These are phyloP conservation scores for Aureobasidium sp. DNA, from an alignment of 2,329 filamentous ascomycete species.

Conservation along the genomic window DNA sequence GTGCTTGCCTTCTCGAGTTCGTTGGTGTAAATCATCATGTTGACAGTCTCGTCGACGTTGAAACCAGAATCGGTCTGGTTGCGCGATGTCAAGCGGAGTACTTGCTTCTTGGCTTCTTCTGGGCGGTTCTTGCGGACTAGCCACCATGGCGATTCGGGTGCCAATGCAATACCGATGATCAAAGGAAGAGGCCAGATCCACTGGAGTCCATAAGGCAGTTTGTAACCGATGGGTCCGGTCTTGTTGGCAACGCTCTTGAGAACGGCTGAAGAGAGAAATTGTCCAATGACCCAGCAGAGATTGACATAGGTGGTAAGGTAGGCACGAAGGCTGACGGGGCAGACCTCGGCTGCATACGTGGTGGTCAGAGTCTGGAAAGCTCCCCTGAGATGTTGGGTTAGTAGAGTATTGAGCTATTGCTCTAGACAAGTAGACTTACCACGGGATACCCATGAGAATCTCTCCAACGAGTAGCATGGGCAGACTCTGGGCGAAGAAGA, in stretches of 20 bases:
- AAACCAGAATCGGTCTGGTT: slow-evolving; percentile 16
- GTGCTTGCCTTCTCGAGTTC: slow-evolving; percentile 27
- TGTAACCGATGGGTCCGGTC: slow-evolving; percentile 25
- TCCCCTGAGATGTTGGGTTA: slow-evolving; percentile 16
- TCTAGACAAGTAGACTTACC: not conserved
- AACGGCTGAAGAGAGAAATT: slow-evolving; percentile 43
- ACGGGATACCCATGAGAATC: slow-evolving; percentile 17
- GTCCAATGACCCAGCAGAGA: slow-evolving; percentile 55
- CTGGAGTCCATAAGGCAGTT: slow-evolving; percentile 36
- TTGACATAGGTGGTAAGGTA: slow-evolving; percentile 56
- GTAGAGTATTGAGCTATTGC: not conserved
- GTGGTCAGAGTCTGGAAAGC: slow-evolving; percentile 32
- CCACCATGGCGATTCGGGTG: slow-evolving; percentile 28
- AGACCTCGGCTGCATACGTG: slow-evolving; percentile 64
- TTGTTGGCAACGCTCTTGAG: slow-evolving; percentile 24
- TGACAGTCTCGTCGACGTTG: slow-evolving; percentile 21
- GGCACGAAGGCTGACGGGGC: slow-evolving; percentile 51
- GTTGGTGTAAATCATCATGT: slow-evolving; percentile 23
- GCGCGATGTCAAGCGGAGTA: slow-evolving; percentile 15
- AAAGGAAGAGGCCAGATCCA: slow-evolving; percentile 41
- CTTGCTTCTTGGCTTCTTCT: slow-evolving; percentile 23
- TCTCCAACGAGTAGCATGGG: slow-evolving; percentile 24
- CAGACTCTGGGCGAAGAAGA: slow-evolving; percentile 35
- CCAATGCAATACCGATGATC: slow-evolving; percentile 24
- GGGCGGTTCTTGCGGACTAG: slow-evolving; percentile 25